Percentiles rank a stretch among this genome's conserved stretches.
Evolutionary conservation across 2,329 filamentous ascomycete species (phyloP).

Genomic region (Clarireedia monteithiana): DNA sequence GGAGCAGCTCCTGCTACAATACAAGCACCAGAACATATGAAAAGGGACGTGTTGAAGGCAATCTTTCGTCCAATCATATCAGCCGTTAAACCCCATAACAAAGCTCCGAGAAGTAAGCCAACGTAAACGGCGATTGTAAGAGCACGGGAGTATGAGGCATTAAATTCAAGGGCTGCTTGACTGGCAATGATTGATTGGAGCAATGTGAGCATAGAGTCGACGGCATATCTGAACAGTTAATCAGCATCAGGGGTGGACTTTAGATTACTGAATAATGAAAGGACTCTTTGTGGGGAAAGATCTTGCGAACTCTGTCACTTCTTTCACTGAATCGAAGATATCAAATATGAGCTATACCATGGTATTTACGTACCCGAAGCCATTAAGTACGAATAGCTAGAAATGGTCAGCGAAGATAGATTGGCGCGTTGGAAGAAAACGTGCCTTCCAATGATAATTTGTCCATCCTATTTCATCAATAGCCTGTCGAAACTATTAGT

Average conservation of each 20-base stretch:
- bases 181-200: constrained; percentile 56
- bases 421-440: not conserved
- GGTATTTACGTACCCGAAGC: constrained; percentile 43
- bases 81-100: constrained; percentile 62
- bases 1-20: constrained; percentile 60
- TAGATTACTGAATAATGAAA: not conserved
- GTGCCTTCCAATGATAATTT: constrained; percentile 42
- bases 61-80: constrained; percentile 61
- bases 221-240: constrained; percentile 40
- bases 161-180: constrained; percentile 52
- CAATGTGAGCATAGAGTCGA: constrained; percentile 47
- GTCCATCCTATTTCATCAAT: constrained; percentile 48
- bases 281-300: too few relatives aligned
- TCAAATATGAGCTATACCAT: not conserved
- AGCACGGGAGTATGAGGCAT: constrained; percentile 45
- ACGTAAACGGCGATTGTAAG: constrained; percentile 56
- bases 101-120: constrained; percentile 45
- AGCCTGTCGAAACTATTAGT: constrained; percentile 25
- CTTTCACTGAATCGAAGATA: too few relatives aligned
- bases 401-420: not conserved
- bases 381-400: constrained; percentile 48
- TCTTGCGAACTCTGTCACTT: too few relatives aligned
- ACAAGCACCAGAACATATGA: constrained; percentile 53
- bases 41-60: constrained; percentile 60
- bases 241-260: not conserved